These are phyloP conservation scores for Cordyceps cicadae DNA, from an alignment of 2,329 filamentous ascomycete genomes.

Conservation along the genomic window DNA sequence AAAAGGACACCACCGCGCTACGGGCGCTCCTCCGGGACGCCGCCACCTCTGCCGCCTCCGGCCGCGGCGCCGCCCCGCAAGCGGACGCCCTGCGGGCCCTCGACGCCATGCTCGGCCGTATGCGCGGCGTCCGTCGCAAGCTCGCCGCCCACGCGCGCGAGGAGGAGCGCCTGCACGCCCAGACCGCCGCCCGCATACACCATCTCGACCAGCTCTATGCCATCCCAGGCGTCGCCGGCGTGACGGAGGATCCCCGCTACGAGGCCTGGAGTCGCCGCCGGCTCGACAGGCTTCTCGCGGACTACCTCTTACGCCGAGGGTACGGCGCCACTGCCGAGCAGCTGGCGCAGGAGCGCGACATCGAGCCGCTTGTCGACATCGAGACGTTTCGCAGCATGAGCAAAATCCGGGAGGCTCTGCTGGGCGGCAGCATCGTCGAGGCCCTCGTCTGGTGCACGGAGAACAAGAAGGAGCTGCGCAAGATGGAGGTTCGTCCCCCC, in stretches of 20 bases:
- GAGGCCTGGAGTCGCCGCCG: constrained; percentile 79
- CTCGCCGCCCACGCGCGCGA: constrained; percentile 69
- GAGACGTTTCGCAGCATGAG: constrained; percentile 80
- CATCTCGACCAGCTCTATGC: constrained; percentile 76
- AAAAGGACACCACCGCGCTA: constrained; percentile 59
- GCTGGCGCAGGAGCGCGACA: constrained; percentile 65
- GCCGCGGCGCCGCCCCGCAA: constrained; percentile 45
- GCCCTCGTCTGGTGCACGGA: constrained; percentile 86
- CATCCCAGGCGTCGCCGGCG: constrained; percentile 54
- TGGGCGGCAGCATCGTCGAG: constrained; percentile 62
- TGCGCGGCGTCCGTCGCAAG: constrained; percentile 84
- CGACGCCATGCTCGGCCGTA: constrained; percentile 75
- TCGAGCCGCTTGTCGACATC: constrained; percentile 78
- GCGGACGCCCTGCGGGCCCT: constrained; percentile 71
- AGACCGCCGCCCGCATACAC: constrained; percentile 66
- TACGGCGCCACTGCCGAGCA: constrained; percentile 69
- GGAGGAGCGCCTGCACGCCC: constrained; percentile 66
- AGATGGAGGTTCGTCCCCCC: constrained; percentile 58
- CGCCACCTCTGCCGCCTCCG: constrained; percentile 58
- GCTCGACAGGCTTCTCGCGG: constrained; percentile 79
- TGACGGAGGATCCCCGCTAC: constrained; percentile 85
- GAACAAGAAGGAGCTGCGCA: constrained; percentile 86
- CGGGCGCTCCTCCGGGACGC: constrained; percentile 54
- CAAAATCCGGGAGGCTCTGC: constrained; percentile 65
- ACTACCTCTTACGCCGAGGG: constrained; percentile 80